phyloP scores from a whole-genome alignment of 306 rosid genomes.

The Lathyrus aphaca region DNA sequence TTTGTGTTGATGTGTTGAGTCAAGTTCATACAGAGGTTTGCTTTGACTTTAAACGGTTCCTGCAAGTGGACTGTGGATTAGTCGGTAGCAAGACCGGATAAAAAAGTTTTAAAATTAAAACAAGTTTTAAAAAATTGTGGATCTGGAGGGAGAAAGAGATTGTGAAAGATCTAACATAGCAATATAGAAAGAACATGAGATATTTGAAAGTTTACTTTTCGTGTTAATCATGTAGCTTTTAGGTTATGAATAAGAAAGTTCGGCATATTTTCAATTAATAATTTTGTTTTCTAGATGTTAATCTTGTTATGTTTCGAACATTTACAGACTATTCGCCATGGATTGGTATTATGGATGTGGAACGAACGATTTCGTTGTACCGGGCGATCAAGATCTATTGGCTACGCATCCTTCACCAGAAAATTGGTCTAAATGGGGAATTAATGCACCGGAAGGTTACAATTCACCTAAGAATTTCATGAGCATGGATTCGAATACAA shows the following conservation, averaged over 20 bases:
- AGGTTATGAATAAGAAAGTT: not conserved
- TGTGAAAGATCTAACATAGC: not conserved
- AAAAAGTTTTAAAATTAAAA: no score
- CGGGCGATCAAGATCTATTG: slow-evolving; percentile 48
- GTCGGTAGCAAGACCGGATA: no score
- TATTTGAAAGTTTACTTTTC: slow-evolving; percentile 4
- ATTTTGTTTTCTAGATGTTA: slow-evolving; percentile 25
- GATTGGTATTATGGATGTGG: slow-evolving; percentile 63
- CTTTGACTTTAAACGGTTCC: no score
- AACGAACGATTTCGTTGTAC: slow-evolving; percentile 55
- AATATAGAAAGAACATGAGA: not conserved
- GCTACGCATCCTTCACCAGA: slow-evolving; percentile 68
- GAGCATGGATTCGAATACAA: slow-evolving; percentile 40
- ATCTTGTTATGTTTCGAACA: slow-evolving; percentile 20
- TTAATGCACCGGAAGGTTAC: slow-evolving; percentile 45
- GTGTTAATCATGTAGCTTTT: slow-evolving; percentile 18
- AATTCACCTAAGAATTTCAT: slow-evolving; percentile 42
- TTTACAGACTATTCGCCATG: slow-evolving; percentile 57
- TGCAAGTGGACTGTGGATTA: no score
- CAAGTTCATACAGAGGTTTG: no score
- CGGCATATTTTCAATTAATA: slow-evolving; percentile 21
- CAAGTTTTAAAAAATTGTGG: no score
- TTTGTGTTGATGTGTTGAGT: no score
- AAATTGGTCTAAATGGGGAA: slow-evolving; percentile 73
- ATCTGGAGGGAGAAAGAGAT: no score